These are phyloP conservation scores for Cercospora zeina DNA, from an alignment of 2,329 filamentous ascomycete genomes.

Conservation along the genomic window DNA sequence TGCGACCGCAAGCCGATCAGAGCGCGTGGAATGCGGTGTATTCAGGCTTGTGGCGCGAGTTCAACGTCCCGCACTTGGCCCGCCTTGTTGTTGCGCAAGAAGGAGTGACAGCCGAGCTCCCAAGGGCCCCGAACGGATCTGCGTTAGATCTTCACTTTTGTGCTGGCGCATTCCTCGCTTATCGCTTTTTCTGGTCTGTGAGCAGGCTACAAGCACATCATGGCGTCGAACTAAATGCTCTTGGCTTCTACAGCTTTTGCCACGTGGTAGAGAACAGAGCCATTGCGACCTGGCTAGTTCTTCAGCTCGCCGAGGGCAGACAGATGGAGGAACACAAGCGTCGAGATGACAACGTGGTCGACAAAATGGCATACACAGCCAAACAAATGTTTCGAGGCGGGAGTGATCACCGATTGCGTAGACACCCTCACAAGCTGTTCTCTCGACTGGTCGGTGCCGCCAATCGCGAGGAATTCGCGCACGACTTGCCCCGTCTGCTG, in stretches of 20 bases:
- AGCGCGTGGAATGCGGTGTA: conserved; percentile 35
- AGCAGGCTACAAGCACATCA: conserved; percentile 21
- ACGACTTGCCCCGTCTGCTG: conserved; percentile 40
- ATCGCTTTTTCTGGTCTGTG: conserved; percentile 26
- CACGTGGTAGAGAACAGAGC: conserved; percentile 38
- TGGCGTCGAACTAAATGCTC: conserved; percentile 40
- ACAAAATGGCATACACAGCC: conserved; percentile 3
- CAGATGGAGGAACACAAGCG: not conserved
- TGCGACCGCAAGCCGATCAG: conserved; percentile 20
- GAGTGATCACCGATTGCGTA: not conserved
- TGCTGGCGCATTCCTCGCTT: conserved; percentile 29
- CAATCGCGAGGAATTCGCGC: not conserved
- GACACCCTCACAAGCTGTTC: not conserved
- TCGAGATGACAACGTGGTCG: not conserved
- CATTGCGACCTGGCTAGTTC: conserved; percentile 30
- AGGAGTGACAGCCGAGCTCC: not conserved
- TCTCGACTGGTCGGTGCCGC: not conserved
- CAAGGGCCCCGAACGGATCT: not conserved
- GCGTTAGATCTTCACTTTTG: conserved; percentile 2
- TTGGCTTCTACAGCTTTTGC: conserved; percentile 38
- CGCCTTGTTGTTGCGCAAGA: not conserved
- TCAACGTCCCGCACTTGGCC: conserved; percentile 18
- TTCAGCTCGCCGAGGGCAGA: not conserved
- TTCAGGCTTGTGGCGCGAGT: conserved; percentile 28
- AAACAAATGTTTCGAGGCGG: not conserved